Evolutionary conservation across 305 asterid genomes (phyloP).

Genomic region (Solanum aculeatissimum): DNA sequence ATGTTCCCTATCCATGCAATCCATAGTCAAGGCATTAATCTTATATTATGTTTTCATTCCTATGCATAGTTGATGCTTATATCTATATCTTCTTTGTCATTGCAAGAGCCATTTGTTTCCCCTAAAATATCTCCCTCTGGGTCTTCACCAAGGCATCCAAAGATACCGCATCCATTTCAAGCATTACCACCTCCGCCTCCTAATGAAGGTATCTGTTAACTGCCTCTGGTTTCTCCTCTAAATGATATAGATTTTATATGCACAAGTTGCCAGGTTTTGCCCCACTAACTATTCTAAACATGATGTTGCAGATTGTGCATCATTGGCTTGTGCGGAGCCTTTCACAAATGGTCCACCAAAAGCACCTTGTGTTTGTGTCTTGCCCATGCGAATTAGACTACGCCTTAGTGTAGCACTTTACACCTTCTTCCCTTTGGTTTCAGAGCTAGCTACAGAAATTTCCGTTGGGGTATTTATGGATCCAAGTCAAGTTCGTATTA

Average conservation of each 20-base stretch:
- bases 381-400: constrained; percentile 80
- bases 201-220: constrained; percentile 41
- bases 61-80: constrained; percentile 13
- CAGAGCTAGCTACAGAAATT: constrained; percentile 76
- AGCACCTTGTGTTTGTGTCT: constrained; percentile 68
- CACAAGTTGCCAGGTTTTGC: not conserved
- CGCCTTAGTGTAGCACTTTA: constrained; percentile 57
- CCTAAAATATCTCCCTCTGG: constrained; percentile 44
- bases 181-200: constrained; percentile 96
- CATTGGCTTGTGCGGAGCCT: constrained; percentile 71
- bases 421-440: constrained; percentile 88
- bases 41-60: not conserved
- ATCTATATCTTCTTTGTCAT: constrained; percentile 14
- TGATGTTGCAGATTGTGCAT: constrained; percentile 50
- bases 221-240: constrained; percentile 1
- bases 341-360: constrained; percentile 67
- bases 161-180: constrained; percentile 43
- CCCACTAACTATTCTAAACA: constrained; percentile 4
- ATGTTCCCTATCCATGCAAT: constrained; percentile 2
- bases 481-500: constrained; percentile 86
- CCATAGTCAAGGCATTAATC: not conserved
- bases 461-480: constrained; percentile 58
- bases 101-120: constrained; percentile 45
- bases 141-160: constrained; percentile 37
- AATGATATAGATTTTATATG: not conserved